Conservation (phyloP, 176 grass and related monocot species). For the Saccharum spontaneum region DNA sequence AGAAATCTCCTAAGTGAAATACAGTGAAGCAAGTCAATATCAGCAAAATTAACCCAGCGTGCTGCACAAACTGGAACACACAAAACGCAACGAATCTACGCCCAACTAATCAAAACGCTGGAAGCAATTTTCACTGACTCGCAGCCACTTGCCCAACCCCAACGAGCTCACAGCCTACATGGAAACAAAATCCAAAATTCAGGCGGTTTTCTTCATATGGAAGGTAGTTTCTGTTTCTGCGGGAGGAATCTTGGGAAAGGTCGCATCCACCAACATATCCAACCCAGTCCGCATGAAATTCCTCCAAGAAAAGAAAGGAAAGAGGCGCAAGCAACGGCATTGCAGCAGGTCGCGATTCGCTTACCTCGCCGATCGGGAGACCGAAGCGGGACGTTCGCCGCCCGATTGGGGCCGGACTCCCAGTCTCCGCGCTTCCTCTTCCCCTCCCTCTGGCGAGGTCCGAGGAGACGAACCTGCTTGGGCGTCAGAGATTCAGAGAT, state of each 20-base stretch:
- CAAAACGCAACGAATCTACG: not conserved
- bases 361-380: slow-evolving; percentile 2
- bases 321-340: not conserved
- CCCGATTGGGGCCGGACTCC: not conserved
- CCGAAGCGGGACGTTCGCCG: not conserved
- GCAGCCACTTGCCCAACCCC: not conserved
- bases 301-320: not conserved
- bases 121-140: not conserved
- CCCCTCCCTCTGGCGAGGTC: not conserved
- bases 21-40: not conserved
- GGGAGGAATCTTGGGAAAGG: not conserved
- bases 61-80: not conserved
- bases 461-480: not conserved
- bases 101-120: not conserved
- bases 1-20: not conserved
- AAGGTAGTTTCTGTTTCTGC: not conserved
- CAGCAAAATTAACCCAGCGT: not conserved
- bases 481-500: slow-evolving; percentile 8
- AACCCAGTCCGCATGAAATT: not conserved
- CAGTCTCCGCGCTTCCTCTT: no score
- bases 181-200: not conserved
- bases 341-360: not conserved
- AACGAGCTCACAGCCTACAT: not conserved
- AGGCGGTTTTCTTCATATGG: no score
- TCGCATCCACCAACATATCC: not conserved